phyloP scores from a whole-genome alignment of 768 basidiomycete genomes.

The Podaxis pistillaris region DNA sequence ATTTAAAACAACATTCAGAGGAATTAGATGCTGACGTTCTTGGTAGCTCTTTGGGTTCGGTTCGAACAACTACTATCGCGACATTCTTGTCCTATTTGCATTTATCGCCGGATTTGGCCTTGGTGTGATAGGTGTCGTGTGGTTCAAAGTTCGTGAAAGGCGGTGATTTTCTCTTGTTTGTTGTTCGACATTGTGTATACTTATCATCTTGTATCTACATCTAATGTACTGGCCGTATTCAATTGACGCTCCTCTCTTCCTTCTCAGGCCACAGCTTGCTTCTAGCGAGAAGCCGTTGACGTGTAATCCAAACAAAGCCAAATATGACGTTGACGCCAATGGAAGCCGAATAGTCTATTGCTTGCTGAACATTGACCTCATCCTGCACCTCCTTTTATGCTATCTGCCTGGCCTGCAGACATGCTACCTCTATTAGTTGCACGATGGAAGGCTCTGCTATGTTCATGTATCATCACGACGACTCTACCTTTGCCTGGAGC shows the following conservation, averaged over 20 bases:
- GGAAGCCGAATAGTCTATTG: neutral
- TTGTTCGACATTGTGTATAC: neutral
- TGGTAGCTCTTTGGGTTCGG: constrained; percentile 86
- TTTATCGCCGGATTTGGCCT: constrained; percentile 81
- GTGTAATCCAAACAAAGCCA: constrained; percentile 1
- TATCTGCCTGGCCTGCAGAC: constrained; percentile 3
- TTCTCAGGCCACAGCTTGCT: too few relatives aligned
- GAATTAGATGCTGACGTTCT: constrained; percentile 5
- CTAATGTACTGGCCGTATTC: neutral
- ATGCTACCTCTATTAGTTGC: neutral
- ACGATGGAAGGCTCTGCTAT: neutral
- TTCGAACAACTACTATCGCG: constrained; percentile 79
- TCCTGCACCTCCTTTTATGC: neutral
- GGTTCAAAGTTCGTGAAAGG: constrained; percentile 74
- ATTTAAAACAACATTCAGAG: neutral
- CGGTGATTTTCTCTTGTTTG: constrained; percentile 40
- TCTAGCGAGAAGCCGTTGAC: neutral
- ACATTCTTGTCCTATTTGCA: constrained; percentile 83
- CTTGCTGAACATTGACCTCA: neutral
- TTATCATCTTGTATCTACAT: neutral
- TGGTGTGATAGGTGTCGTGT: constrained; percentile 73
- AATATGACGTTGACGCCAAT: neutral
- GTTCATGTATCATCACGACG: constrained; percentile 1
- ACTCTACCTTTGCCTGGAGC: constrained; percentile 2
- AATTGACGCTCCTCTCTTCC: neutral